Evolutionary conservation across 192 early-diverging fungal genomes (phyloP), one percentile per base, ranked within the genome.

Genomic region (Spizellomyces sp.): DNA sequence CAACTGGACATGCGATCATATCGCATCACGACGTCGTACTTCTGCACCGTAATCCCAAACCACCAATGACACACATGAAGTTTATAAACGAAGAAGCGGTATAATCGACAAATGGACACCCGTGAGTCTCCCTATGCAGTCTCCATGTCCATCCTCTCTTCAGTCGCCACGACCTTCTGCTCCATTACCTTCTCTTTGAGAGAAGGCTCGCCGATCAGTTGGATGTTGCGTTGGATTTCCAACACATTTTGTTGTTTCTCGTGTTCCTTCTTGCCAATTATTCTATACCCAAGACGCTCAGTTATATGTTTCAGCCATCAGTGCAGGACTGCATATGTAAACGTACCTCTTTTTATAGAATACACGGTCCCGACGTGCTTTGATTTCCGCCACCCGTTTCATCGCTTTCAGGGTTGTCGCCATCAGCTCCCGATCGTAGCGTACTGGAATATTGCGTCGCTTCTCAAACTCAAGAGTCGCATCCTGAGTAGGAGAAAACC

Each of bases 381-480:
- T 90, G 81, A 99, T 98, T 83, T 98, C 95, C 75, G 90, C 86
- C 42, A 98, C 92, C 67, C 94, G 89, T 86, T 99, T 98, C 93
- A 99, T 96, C 44, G 97, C 96, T 87, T 95, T 98, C 80, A 99
- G 80, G 2, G 97, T 99, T 8, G 96, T 96, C 58, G 88, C 84
- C 95, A 98, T 96, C 48, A 97, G 83, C 69, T 99, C 90, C 58
- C 97, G 87, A 84, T 99, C 95, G 82, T 99, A 99, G 45, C 96
- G 90, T 45, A 99, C 92, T 43, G 97, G 97, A 42, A 99, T 88
- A 80, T 99, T 97, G 75, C 96, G 90, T 70, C 96, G 91, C 84
- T 98, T 98, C 84, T 98, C 97, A 81, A 99, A 96, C 75, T 99
- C 96, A 72, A 98, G 93, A 54, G 96, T 95, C 41, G 93, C 87